A percentile compares a stretch with the other conserved stretches of the same genome.
Evolutionary conservation across 192 early-diverging fungal genomes (phyloP).

Genomic region (Linderina pennispora): DNA sequence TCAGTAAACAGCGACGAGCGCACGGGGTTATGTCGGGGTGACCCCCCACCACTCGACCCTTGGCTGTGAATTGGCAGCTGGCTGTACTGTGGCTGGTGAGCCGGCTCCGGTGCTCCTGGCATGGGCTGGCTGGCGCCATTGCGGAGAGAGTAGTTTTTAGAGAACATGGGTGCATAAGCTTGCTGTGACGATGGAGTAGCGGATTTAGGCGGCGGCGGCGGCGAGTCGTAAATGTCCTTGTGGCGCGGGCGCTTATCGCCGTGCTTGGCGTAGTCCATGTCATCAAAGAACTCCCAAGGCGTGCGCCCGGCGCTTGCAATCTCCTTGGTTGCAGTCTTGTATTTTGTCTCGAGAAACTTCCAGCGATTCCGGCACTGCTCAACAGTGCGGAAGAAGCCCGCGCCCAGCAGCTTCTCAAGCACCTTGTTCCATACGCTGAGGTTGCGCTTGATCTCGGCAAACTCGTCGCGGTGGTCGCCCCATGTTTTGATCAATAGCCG

Average conservation of each 20-base stretch:
- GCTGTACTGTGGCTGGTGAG: no score
- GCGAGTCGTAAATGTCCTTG: no score
- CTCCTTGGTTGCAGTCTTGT: constrained; percentile 27
- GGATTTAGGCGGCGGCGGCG: no score
- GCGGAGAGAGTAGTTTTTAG: no score
- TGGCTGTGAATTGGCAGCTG: no score
- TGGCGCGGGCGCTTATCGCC: no score
- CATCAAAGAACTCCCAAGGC: constrained; percentile 43
- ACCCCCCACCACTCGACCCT: no score
- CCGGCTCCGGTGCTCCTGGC: no score
- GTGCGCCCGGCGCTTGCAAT: constrained; percentile 10
- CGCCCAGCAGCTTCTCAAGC: constrained; percentile 33
- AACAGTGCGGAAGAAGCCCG: constrained; percentile 43
- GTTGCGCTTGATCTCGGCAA: constrained; percentile 49
- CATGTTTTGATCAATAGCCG: constrained; percentile 39
- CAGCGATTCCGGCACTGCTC: constrained; percentile 48
- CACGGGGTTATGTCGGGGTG: no score
- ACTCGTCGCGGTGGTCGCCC: constrained; percentile 44
- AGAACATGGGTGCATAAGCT: no score
- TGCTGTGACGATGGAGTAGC: no score
- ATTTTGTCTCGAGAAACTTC: constrained; percentile 49
- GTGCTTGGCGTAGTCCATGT: constrained; percentile 38
- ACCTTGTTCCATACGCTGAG: constrained; percentile 48
- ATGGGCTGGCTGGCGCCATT: no score
- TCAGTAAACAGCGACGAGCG: constrained; percentile 21